Percentiles rank a stretch among this genome's conserved stretches.
These are phyloP conservation scores for Boletus pseudopeckii DNA, from an alignment of 768 basidiomycete genomes.

Conservation along the genomic window DNA sequence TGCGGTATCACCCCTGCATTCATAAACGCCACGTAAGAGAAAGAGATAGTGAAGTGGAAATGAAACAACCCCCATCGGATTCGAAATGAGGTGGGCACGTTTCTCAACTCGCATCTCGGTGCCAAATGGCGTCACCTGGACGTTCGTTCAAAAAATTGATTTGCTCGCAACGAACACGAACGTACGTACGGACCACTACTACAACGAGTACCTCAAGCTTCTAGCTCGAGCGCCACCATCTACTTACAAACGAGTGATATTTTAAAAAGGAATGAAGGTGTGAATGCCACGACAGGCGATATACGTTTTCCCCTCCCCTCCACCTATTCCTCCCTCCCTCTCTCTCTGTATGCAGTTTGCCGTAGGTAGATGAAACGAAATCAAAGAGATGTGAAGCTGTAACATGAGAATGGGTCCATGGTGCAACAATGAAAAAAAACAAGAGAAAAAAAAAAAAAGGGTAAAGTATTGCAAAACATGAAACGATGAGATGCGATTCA, in stretches of 20 bases:
- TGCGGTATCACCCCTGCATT: too few relatives aligned
- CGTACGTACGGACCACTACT: neutral
- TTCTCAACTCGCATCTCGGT: neutral
- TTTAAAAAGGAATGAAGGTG: constrained; percentile 25
- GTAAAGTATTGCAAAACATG: neutral
- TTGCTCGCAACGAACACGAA: neutral
- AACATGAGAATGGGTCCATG: constrained; percentile 18
- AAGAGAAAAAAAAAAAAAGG: neutral
- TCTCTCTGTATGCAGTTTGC: neutral
- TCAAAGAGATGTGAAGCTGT: constrained; percentile 4
- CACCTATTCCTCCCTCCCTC: neutral
- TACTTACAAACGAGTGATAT: constrained; percentile 24
- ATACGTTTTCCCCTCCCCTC: constrained; percentile 1
- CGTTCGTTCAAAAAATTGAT: neutral
- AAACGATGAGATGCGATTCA: neutral
- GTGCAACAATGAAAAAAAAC: constrained; percentile 2
- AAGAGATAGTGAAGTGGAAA: too few relatives aligned
- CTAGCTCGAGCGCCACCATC: constrained; percentile 8
- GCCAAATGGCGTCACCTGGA: neutral
- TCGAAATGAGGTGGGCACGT: too few relatives aligned
- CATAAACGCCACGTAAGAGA: too few relatives aligned
- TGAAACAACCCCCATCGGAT: too few relatives aligned
- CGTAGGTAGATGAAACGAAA: constrained; percentile 6
- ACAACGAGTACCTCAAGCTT: neutral
- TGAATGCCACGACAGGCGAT: constrained; percentile 12